Evolutionary conservation across 805 yeast species (phyloP).

Genomic region (Yarrowia keelungensis): DNA sequence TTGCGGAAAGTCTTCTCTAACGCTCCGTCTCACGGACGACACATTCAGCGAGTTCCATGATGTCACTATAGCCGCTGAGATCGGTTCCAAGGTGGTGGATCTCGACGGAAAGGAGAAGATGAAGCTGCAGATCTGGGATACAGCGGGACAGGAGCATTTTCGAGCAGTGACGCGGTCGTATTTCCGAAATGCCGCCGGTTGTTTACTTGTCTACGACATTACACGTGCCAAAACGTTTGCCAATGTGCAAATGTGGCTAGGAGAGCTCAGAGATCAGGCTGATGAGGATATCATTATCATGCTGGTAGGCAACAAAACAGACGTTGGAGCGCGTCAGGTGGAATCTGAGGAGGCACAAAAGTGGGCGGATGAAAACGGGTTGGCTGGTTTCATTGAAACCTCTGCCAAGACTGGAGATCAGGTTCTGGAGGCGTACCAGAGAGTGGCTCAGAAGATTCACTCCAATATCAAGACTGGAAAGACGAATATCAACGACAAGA

Average conservation of each 20-base stretch:
- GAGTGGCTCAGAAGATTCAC: constrained; percentile 49
- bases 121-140: constrained; percentile 52
- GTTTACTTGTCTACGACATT: constrained; percentile 51
- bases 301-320: constrained; percentile 80
- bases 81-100: constrained; percentile 50
- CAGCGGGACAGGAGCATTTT: constrained; percentile 52
- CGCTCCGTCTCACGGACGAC: constrained; percentile 50
- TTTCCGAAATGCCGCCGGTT: constrained; percentile 52
- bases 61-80: constrained; percentile 52
- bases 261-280: constrained; percentile 74
- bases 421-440: constrained; percentile 55
- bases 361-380: constrained; percentile 59
- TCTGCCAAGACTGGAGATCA: constrained; percentile 72
- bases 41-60: constrained; percentile 50
- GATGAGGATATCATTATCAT: constrained; percentile 70
- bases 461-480: constrained; percentile 48
- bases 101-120: constrained; percentile 42
- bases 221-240: constrained; percentile 50
- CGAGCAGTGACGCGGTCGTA: constrained; percentile 51
- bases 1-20: constrained; percentile 51
- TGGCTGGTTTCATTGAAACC: constrained; percentile 56
- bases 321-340: constrained; percentile 55
- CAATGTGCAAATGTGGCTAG: constrained; percentile 66
- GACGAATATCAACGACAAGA: constrained; percentile 46
- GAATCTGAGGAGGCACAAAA: constrained; percentile 49